Base-by-base conservation (phyloP, 1,139 yeast species). In the Groenewaldozyma auringiensis region DNA sequence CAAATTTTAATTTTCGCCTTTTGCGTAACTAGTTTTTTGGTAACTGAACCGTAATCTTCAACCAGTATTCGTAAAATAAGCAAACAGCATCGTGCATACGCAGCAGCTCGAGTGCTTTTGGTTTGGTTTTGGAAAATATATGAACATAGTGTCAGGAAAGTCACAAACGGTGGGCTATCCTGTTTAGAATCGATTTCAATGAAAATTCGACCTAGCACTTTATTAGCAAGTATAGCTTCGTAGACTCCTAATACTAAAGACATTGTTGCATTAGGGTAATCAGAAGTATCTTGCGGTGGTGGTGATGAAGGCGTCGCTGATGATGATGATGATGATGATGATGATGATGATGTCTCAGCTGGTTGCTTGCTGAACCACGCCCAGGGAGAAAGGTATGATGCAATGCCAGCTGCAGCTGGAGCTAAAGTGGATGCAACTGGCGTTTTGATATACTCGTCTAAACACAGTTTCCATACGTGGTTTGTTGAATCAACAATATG, bases 151-250 rank as follows among this genome's bases (percentile, higher is more conserved):
- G 67, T 64, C 6, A 67, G 44, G 27, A 67, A 62, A 13, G 56
- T 41, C 6, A 53, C 55, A 34, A 62, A 51, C 6, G 62, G 61
- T 1, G 47, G 47, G 2, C 45, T 37, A 9, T 22, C 40, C 40
- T 9, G 40, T 25, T 18, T 38, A 18, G 9, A 34, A 33, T 18
- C 22, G 21, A 13, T 27, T 21, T 65, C 60, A 14, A 64, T 50
- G 20, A 63, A 56, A 27, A 57, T 49, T 27, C 58, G 48, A 2
- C 65, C 59, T 51, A 67, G 68, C 25, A 62, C 56, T 34, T 61
- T 60, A 50, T 68, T 69, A 18, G 61, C 63, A 32, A 56, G 57
- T 14, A 61, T 51, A 47, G 68, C 68, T 47, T 66, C 68, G 46
- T 65, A 63, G n/a, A 62, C 53, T 1, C 69, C 65, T 14, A 68